A percentile compares a stretch with the other conserved stretches of the same genome.
phyloP scores from a whole-genome alignment of 495 filamentous ascomycete species.

The Chaetomium cochliodes region DNA sequence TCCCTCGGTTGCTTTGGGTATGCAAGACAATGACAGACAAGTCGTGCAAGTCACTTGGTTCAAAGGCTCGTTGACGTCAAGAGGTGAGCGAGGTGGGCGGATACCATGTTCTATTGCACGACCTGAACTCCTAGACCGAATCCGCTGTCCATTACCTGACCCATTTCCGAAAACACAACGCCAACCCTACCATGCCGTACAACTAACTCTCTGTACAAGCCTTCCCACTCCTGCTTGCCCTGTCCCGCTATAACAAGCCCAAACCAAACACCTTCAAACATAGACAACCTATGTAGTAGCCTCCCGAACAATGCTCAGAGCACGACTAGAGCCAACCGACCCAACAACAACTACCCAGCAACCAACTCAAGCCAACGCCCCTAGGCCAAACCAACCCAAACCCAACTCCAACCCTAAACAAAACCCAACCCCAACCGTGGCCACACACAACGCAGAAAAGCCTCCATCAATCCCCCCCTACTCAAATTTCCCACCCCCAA shows the following conservation, averaged over 20 bases:
- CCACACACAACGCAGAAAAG: too few relatives aligned
- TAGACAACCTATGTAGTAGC: background rate
- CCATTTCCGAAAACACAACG: background rate
- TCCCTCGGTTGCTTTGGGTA: too few relatives aligned
- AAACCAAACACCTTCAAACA: background rate
- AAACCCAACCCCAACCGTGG: too few relatives aligned
- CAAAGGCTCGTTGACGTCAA: too few relatives aligned
- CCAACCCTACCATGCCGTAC: background rate
- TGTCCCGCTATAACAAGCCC: background rate
- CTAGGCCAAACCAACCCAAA: background rate
- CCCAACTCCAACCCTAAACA: background rate
- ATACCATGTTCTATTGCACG: background rate
- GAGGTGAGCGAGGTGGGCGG: too few relatives aligned
- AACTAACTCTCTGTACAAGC: background rate
- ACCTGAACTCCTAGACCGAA: background rate
- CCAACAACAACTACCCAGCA: background rate
- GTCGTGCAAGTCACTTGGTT: too few relatives aligned
- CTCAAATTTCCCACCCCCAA: slow-evolving; percentile 53
- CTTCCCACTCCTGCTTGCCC: background rate
- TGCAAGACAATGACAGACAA: too few relatives aligned
- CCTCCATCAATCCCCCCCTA: slow-evolving; percentile 27
- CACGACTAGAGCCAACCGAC: background rate
- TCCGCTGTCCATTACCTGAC: background rate
- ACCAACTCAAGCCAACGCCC: background rate
- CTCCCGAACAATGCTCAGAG: background rate